Evolutionary conservation across 78 protist genomes (phyloP), one percentile per base, ranked within the genome.

Genomic region (Dictyostelium brefeldianum): DNA sequence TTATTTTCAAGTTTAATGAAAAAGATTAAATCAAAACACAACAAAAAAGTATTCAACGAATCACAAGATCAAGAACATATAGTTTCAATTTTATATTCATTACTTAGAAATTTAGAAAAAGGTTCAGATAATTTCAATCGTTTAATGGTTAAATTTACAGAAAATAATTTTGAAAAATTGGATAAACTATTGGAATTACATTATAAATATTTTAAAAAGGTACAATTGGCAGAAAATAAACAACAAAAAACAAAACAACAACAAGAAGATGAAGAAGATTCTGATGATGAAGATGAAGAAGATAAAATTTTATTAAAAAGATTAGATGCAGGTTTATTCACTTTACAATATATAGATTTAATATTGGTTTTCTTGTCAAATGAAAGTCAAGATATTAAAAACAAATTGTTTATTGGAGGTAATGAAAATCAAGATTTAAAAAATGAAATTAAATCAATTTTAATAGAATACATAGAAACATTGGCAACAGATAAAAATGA

Each of bases 1-100:
- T 65, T 85, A n/a, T 94, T 94, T 41, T 56, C 96, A 56, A 47
- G 83, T 5, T 80, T 94, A n/a, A 94, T 94, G 96, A 94, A 94
- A 56, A 84, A 89, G 79, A 47, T 84, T 29, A 83, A 78, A 78
- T 17, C 64, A n/a, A 65, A 64, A 67, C 90, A 73, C 50, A 82
- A 54, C 6, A 69, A 62, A 57, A 62, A 71, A n/a, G 20, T 83
- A 36, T 83, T 71, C 50, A 78, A 81, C 31, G 82, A 81, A 74
- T 5, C 12, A n/a, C 71, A 87, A 36, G 93, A 87, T 64, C 83
- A 87, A 43, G 80, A 64, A 48, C 92, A 91, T 65, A 81, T 81
- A 1, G 65, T 91, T 10, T 71, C 81, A n/a, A 80, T 78, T 3
- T n/a, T 91, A 17, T 43, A 77, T 59, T 80, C 81, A 46, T 47